Evolutionary conservation across 2,329 filamentous ascomycete genomes (phyloP).

Genomic region (Cercospora janseana): DNA sequence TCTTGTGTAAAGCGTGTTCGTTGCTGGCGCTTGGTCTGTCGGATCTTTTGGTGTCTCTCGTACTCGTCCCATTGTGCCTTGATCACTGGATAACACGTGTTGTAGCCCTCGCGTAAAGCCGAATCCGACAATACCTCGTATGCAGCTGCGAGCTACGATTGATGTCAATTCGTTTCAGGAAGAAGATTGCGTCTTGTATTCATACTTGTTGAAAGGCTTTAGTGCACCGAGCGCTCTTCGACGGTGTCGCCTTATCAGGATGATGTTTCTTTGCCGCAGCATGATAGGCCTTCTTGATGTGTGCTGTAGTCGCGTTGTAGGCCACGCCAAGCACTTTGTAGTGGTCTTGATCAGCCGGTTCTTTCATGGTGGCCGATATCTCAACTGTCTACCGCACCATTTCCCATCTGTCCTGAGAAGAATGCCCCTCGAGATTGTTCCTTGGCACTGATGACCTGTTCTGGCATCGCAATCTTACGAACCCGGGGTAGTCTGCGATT

Average conservation of each 20-base stretch:
- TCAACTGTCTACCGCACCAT: background rate
- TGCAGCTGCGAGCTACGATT: background rate
- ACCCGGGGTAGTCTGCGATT: no score
- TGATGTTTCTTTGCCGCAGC: slow-evolving; percentile 9
- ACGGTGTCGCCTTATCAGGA: slow-evolving; percentile 5
- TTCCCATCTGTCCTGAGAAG: no score
- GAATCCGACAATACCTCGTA: slow-evolving; percentile 1
- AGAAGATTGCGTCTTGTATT: background rate
- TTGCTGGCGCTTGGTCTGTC: background rate
- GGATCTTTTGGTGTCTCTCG: slow-evolving; percentile 6
- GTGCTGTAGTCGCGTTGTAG: background rate
- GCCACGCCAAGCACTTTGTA: slow-evolving; percentile 11
- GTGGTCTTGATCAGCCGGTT: slow-evolving; percentile 12
- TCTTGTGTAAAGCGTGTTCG: slow-evolving; percentile 4
- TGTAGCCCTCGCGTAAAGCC: background rate
- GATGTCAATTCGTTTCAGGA: background rate
- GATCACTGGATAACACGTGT: slow-evolving; percentile 1
- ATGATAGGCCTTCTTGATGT: slow-evolving; percentile 10
- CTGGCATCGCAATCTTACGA: no score
- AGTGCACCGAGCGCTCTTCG: background rate
- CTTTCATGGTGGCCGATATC: slow-evolving; percentile 1
- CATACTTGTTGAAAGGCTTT: slow-evolving; percentile 9
- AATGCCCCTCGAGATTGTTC: no score
- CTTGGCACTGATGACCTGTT: no score
- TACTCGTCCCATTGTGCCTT: slow-evolving; percentile 13